Evolutionary conservation across 495 filamentous ascomycete species (phyloP).

Genomic region (Hypoxylon cercidicola): DNA sequence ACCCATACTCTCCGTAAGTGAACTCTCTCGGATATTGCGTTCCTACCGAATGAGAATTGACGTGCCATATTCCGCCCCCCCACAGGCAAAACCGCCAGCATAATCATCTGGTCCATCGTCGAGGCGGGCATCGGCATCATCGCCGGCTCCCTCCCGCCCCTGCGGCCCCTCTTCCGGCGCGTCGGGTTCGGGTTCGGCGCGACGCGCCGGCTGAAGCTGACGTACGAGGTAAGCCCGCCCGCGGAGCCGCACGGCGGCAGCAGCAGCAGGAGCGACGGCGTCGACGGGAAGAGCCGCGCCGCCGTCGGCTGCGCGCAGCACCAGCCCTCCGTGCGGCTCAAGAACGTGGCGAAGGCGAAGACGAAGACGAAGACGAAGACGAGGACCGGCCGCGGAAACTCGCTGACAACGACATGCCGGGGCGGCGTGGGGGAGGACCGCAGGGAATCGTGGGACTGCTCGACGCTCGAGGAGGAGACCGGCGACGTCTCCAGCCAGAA

Average conservation of each 20-base stretch:
- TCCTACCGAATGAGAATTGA: constrained; percentile 4
- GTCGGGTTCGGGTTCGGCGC: constrained; percentile 6
- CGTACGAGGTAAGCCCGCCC: not conserved
- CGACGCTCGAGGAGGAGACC: not conserved
- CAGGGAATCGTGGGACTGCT: not conserved
- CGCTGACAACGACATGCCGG: constrained; percentile 19
- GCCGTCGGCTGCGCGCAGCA: not conserved
- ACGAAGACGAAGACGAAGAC: too few relatives aligned
- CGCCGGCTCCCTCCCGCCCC: constrained; percentile 35
- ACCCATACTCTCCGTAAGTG: constrained; percentile 21
- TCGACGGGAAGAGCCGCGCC: not conserved
- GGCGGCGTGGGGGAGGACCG: not conserved
- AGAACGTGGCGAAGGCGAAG: not conserved
- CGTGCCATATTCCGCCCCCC: not conserved
- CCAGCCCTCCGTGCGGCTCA: not conserved
- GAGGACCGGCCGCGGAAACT: not conserved
- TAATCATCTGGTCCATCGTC: constrained; percentile 34
- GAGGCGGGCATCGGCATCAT: constrained; percentile 41
- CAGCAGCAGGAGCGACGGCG: too few relatives aligned
- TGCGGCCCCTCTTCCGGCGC: constrained; percentile 25
- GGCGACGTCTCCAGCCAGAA: constrained; percentile 14
- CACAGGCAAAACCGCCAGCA: constrained; percentile 9
- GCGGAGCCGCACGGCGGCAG: not conserved
- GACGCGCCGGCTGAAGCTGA: not conserved
- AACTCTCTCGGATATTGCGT: not conserved